Evolutionary conservation across 116 monocot species (phyloP).

Genomic region (Phalaenopsis hybrid): DNA sequence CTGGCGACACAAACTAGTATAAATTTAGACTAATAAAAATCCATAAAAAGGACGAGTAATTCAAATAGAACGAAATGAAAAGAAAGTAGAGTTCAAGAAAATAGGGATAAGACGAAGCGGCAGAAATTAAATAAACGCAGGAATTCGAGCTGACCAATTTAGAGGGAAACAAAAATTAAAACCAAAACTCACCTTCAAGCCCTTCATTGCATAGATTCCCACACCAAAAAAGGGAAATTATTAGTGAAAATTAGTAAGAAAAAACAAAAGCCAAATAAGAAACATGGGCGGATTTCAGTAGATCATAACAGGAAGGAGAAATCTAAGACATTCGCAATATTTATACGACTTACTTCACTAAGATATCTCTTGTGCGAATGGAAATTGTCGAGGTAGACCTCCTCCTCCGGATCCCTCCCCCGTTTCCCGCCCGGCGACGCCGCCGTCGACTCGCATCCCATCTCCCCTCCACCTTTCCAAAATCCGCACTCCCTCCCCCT

Average conservation of each 20-base stretch:
- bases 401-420: constrained; percentile 90
- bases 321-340: neutral
- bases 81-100: neutral
- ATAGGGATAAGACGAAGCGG: neutral
- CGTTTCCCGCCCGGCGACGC: constrained; percentile 54
- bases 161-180: neutral
- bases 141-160: neutral
- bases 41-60: neutral
- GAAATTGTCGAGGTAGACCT: constrained; percentile 91
- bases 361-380: constrained; percentile 96
- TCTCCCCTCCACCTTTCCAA: neutral
- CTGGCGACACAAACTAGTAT: neutral
- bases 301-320: neutral
- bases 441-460: constrained; percentile 1
- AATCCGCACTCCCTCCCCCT: neutral
- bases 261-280: neutral
- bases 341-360: constrained; percentile 49
- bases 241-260: neutral
- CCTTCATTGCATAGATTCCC: neutral
- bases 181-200: neutral
- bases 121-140: neutral
- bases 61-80: neutral
- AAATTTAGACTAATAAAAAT: neutral
- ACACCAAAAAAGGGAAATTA: neutral
- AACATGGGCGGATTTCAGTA: neutral